phyloP scores from a whole-genome alignment of 176 grass and related monocot species.

The Rhynchospora tenuis region DNA sequence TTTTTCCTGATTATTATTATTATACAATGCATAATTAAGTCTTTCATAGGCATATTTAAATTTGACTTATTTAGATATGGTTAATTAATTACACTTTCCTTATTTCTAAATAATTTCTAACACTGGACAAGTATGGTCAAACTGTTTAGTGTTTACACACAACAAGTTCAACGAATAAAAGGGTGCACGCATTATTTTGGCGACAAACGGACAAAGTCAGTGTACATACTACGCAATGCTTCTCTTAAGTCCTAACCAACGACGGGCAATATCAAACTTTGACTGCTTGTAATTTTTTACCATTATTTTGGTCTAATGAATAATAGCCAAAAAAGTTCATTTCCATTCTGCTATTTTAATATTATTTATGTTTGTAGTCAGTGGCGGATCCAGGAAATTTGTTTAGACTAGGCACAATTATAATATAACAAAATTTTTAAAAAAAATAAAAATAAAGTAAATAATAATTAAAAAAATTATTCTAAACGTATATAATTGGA shows the following conservation, averaged over 20 bases:
- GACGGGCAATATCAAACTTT: neutral
- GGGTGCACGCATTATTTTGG: conserved; percentile 7
- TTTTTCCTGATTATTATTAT: no score
- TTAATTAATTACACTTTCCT: no score
- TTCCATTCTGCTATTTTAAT: neutral
- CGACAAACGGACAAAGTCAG: neutral
- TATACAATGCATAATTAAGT: no score
- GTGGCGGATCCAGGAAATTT: no score
- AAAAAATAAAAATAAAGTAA: no score
- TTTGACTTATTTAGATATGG: no score
- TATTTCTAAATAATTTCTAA: neutral
- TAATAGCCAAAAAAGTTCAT: neutral
- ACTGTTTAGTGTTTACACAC: neutral
- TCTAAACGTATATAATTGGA: no score
- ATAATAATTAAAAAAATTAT: no score
- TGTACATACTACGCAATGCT: neutral
- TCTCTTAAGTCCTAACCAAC: neutral
- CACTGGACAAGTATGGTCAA: neutral
- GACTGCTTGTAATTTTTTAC: neutral
- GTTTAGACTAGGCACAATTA: no score
- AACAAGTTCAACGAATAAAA: neutral
- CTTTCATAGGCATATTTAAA: no score
- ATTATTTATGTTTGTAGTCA: neutral
- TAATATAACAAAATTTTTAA: no score
- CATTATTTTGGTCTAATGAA: neutral